Evolutionary conservation across 2,329 filamentous ascomycete genomes (phyloP), one percentile per base, ranked within the genome.

Genomic region (Triangularia setosa): DNA sequence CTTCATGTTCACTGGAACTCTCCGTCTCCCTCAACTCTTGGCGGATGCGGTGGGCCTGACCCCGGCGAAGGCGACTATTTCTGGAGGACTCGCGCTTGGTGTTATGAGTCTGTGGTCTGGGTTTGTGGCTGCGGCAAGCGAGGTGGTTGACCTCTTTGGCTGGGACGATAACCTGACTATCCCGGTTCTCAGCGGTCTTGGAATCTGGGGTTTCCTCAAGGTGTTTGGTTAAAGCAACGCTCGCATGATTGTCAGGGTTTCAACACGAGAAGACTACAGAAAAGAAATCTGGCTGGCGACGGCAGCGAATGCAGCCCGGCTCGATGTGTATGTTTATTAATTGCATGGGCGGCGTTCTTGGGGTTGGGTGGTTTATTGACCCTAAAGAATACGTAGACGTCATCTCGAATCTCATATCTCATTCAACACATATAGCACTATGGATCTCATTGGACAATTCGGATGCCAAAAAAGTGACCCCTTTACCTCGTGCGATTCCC

Each of bases 91-190:
- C 66, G 95, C 95, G 1, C 81, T 98, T 35, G 89, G 87, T 3
- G 80, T 92, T 64, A 87, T 98, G 86, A 92, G 92, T 73, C 69
- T 97, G 44, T 92, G 91, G 79, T 93, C 93, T 6, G 95, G 95
- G n/a, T 78, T 98, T 53, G 87, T 94, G 61, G 95, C 93, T 52
- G 92, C 93, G 63, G 88, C 88, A 54, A 97, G 93, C 73, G 95
- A 99, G 78, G 90, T 94, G 16, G 83, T 97, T 55, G 93, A 99
- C 78, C 73, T 98, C 0, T 97, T 93, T 75, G 92, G 93, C 57
- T 93, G 92, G 90, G 95, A 99, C 73, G 95, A 99, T 79, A 99
- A 99, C 77, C 81, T 99, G 71, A 98, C 94, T 58, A 99, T 99
- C 76, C 95, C 95, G 1, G 87, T 96, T 25, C 82, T 99, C 58